phyloP scores from a whole-genome alignment of 106 monocot genomes.

The Platanthera zijinensis region DNA sequence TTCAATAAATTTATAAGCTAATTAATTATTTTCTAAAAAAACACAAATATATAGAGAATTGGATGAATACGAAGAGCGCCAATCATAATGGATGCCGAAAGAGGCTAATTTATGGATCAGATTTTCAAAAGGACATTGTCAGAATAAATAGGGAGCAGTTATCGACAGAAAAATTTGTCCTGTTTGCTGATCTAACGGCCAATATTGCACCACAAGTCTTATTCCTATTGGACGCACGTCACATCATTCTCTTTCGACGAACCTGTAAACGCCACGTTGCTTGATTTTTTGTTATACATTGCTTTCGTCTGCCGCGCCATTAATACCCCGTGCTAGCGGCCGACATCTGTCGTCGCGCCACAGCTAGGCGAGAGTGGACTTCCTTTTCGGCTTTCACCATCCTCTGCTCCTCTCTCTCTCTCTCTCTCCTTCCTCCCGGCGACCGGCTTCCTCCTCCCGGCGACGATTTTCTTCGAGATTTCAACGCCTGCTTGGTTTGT shows the following conservation, averaged over 20 bases:
- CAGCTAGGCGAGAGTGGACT: neutral
- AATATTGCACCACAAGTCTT: neutral
- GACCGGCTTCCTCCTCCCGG: too few relatives aligned
- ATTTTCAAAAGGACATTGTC: too few relatives aligned
- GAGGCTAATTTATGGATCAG: too few relatives aligned
- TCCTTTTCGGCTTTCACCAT: neutral
- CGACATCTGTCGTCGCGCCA: neutral
- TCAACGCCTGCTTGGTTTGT: neutral
- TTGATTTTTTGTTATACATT: neutral
- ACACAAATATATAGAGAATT: too few relatives aligned
- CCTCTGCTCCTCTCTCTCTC: neutral
- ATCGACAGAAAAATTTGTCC: neutral
- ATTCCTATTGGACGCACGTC: neutral
- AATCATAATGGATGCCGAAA: too few relatives aligned
- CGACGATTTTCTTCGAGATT: neutral
- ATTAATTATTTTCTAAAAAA: too few relatives aligned
- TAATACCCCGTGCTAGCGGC: neutral
- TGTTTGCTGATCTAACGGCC: neutral
- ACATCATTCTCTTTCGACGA: neutral
- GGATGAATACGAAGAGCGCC: too few relatives aligned
- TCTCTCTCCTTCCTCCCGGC: neutral
- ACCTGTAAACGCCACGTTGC: neutral
- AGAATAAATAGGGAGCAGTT: neutral
- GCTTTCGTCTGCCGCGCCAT: neutral
- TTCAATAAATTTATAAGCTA: too few relatives aligned